Base-by-base conservation (phyloP, 495 filamentous ascomycete species). In the Aspergillus hancockii region DNA sequence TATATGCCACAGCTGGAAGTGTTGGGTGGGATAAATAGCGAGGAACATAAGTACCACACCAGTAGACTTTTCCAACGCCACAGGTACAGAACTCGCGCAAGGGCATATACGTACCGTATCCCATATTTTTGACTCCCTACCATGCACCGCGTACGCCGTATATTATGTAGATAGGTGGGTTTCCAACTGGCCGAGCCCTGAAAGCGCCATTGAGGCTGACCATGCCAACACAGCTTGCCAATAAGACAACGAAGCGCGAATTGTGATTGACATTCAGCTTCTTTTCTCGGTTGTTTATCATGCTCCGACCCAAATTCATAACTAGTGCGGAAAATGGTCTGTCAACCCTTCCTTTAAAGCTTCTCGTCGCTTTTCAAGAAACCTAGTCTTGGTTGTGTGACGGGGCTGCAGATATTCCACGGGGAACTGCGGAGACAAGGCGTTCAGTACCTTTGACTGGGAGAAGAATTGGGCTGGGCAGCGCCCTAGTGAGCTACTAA, bases 401-500 rank as follows among this genome's bases (percentile, higher is more conserved):
- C 32, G 10, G n/a, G 32, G 19, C 51, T 53, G 32, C 30, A 36
- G 43, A 47, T 47, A 23, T 47, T 47, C 23, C 43, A 47, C 18
- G 50, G 30, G 32, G 51, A n/a, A 41, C 51, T 38, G 51, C 32
- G 51, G 32, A 18, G 32, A 13, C 32, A 53, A 32, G 51, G 51
- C 32, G 31, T 41, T 5, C 30, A 9, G 51, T 38, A 53, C 31
- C 22, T 38, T 38, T 53, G 51, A 16, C 16, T 21, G 30, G 25
- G 25, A 7, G 25, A 28, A 7, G 3, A 10, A 10, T 10, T 2
- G 30, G 32, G 32, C 32, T 23, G 8, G 25, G 28, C 49, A 18
- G 16, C 9, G 30, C n/a, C 13, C 30, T 52, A 9, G 16, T 41
- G n/a, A 18, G 13, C 38, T 41, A 14, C 38, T 41, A 47, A 18